phyloP scores from a whole-genome alignment of 2,329 filamentous ascomycete species.

The Colletotrichum lentis region DNA sequence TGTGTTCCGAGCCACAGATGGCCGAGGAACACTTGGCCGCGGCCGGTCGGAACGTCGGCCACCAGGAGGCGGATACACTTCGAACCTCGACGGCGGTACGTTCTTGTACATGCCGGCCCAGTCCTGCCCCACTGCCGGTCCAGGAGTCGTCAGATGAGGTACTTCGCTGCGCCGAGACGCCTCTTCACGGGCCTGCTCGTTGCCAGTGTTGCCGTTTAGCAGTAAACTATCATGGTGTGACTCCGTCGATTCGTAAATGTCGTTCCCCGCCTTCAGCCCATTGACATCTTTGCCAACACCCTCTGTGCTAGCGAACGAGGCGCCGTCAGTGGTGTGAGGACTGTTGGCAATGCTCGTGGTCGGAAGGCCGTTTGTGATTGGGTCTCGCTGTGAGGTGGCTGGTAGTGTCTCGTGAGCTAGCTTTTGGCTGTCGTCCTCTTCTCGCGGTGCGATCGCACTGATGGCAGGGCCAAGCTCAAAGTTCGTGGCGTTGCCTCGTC shows the following conservation, averaged over 20 bases:
- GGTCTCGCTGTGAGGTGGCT: background rate
- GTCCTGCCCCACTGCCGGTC: constrained; percentile 23
- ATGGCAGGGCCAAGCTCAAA: constrained; percentile 84
- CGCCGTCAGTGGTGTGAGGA: background rate
- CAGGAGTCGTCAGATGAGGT: background rate
- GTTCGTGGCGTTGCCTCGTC: constrained; percentile 80
- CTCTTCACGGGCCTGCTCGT: constrained; percentile 4
- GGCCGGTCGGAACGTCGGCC: constrained; percentile 58
- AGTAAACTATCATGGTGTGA: constrained; percentile 7
- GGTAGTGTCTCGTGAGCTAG: constrained; percentile 42
- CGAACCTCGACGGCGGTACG: constrained; percentile 76
- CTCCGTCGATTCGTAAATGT: constrained; percentile 24
- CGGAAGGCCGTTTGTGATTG: background rate
- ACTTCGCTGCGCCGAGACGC: constrained; percentile 1
- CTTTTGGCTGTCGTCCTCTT: constrained; percentile 69
- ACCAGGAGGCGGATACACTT: constrained; percentile 74
- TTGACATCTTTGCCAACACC: constrained; percentile 47
- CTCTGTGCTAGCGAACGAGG: constrained; percentile 40
- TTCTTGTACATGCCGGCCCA: constrained; percentile 61
- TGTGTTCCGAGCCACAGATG: constrained; percentile 48
- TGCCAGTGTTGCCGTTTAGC: constrained; percentile 22
- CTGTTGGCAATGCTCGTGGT: constrained; percentile 1
- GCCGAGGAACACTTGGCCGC: constrained; percentile 53
- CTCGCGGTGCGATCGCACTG: constrained; percentile 86
- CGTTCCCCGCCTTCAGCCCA: constrained; percentile 40